Conservation (phyloP, 83 land plant genomes). For the Picea mariana region DNA sequence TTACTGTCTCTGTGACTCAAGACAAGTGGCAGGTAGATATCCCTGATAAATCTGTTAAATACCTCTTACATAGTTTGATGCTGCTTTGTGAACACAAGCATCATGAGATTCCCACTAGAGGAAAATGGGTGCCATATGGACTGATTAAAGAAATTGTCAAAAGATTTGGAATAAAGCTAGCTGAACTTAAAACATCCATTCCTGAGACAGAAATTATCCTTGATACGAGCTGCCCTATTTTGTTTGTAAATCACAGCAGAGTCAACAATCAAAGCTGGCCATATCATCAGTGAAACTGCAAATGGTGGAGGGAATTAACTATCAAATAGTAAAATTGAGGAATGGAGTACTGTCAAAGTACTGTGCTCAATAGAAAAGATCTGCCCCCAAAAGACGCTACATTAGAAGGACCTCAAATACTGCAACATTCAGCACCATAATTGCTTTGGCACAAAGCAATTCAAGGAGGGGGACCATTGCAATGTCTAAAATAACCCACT, state of each 20-base stretch:
- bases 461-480: too few species aligned
- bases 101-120: conserved; percentile 56
- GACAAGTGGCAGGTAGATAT: too few species aligned
- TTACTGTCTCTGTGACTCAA: too few species aligned
- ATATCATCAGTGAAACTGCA: conserved; percentile 38
- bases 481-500: too few species aligned
- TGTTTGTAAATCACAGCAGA: conserved; percentile 48
- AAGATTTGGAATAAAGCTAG: conserved; percentile 68
- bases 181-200: conserved; percentile 35
- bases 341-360: too few species aligned
- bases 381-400: too few species aligned
- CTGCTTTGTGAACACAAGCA: conserved; percentile 45
- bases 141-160: conserved; percentile 66
- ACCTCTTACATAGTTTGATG: conserved; percentile 35
- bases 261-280: conserved; percentile 45
- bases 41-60: conserved; percentile 30
- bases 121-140: conserved; percentile 37
- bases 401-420: too few species aligned
- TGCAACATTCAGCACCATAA: too few species aligned
- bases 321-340: too few species aligned
- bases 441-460: too few species aligned
- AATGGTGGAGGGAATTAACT: neutral
- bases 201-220: conserved; percentile 28
- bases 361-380: too few species aligned
- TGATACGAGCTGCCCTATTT: conserved; percentile 47